phyloP scores from a whole-genome alignment of 257 asterid genomes.

The Perilla frutescens region DNA sequence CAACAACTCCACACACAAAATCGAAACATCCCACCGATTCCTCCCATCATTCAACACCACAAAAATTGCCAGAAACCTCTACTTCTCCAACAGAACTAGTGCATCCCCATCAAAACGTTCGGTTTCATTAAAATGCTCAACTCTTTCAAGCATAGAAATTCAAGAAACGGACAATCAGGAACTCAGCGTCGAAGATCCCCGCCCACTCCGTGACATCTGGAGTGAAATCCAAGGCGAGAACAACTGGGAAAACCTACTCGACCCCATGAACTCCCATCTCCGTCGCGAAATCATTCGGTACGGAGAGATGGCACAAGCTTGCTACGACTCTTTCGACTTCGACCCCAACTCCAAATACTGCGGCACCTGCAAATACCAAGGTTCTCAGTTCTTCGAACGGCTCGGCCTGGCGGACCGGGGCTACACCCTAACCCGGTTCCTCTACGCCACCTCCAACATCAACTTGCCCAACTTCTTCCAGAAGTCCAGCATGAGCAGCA shows the following conservation, averaged over 20 bases:
- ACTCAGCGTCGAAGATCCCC: slow-evolving; percentile 33
- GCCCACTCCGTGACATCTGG: slow-evolving; percentile 62
- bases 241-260: slow-evolving; percentile 63
- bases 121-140: slow-evolving; percentile 32
- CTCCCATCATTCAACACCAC: slow-evolving; percentile 15
- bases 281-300: slow-evolving; percentile 65
- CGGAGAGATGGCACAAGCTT: slow-evolving; percentile 80
- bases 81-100: slow-evolving; percentile 21
- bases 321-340: slow-evolving; percentile 84
- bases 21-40: background rate
- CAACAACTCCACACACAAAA: slow-evolving; percentile 36
- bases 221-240: slow-evolving; percentile 58
- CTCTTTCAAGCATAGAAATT: slow-evolving; percentile 45
- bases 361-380: slow-evolving; percentile 75
- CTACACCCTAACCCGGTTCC: slow-evolving; percentile 57
- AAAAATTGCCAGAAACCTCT: slow-evolving; percentile 18
- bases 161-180: slow-evolving; percentile 37
- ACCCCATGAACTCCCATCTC: slow-evolving; percentile 72
- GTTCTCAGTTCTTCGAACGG: slow-evolving; percentile 54
- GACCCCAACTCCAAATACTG: slow-evolving; percentile 82
- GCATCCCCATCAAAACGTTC: background rate
- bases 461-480: slow-evolving; percentile 76
- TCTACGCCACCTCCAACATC: slow-evolving; percentile 78
- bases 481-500: slow-evolving; percentile 47
- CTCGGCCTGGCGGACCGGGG: slow-evolving; percentile 63